Base-by-base conservation (phyloP, 1,139 yeast genomes). In the Spathaspora sp. region DNA sequence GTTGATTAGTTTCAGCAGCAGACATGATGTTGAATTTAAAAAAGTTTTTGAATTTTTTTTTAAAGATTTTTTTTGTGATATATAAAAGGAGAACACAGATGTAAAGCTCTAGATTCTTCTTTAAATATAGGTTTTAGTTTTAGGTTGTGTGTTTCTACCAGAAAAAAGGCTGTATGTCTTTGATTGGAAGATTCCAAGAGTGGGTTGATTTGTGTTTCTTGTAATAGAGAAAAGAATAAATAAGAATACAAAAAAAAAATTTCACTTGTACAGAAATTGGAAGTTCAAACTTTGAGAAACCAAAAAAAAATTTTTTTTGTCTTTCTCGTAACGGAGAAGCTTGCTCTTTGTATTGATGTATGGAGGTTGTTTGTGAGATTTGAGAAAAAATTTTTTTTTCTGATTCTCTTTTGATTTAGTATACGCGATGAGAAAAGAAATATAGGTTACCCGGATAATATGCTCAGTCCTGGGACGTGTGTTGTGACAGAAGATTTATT, bases 1-100 rank as follows among this genome's bases (percentile, higher is more conserved):
- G 64, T 68, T 78, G 80, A 61, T 73, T 58, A 56, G 76, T 65
- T 59, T 72, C 78, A 56, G 69, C 67, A 60, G 80, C 71, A 60
- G 83, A 78, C 82, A 78, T 76, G 43, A 50, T 50, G 49, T 45
- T 44, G 26, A 41, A 39, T 43, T 42, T 45, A 27, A 26, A 38
- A 31, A 41, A 9, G 24, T 25, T 23, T 31, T 37, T 23, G 40
- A 26, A 16, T 41, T 41, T 41, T 43, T 42, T 38, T 44, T 43
- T 38, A 29, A 39, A 29, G 34, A 43, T 47, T 51, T 51, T 45
- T 31, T 13, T 31, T 31, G 8, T 15, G 18, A 31, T 15, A 17
- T 27, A 39, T 26, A 43, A 16, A 25, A 38, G 43, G 41, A 41
- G 29, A 39, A 38, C 17, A 31, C 7, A 31, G 36, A 31, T 31